Percentiles rank a stretch among this genome's conserved stretches.
phyloP scores from a whole-genome alignment of 345 rosid genomes.

The Gossypioides kirkii region DNA sequence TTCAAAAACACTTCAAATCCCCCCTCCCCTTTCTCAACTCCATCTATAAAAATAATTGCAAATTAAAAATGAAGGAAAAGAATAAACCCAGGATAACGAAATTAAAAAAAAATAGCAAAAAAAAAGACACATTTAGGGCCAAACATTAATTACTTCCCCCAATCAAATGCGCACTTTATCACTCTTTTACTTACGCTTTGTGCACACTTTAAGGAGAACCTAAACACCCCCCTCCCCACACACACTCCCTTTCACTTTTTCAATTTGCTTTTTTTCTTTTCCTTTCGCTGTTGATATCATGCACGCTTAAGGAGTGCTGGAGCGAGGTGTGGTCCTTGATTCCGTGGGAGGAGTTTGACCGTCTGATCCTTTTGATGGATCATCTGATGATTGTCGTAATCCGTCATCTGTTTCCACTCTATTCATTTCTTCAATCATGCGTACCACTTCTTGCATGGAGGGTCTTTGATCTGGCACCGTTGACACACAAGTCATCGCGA shows the following conservation, averaged over 20 bases:
- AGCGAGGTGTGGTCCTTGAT: constrained; percentile 60
- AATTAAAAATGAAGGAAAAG: neutral
- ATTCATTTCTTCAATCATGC: constrained; percentile 90
- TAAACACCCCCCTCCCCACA: neutral
- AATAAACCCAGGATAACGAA: neutral
- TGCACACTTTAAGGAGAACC: constrained; percentile 16
- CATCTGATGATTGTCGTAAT: constrained; percentile 84
- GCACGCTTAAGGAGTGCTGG: constrained; percentile 38
- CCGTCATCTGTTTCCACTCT: constrained; percentile 77
- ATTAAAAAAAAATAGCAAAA: neutral
- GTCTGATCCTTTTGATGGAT: constrained; percentile 92
- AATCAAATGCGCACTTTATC: constrained; percentile 24
- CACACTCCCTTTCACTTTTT: neutral
- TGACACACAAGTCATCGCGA: constrained; percentile 89
- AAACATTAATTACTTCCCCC: neutral
- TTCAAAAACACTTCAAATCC: constrained; percentile 24
- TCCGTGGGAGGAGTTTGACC: constrained; percentile 80
- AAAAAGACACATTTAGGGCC: constrained; percentile 13
- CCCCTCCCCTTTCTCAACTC: neutral
- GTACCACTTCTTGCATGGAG: constrained; percentile 67
- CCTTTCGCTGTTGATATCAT: neutral
- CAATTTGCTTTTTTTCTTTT: neutral
- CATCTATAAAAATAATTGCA: constrained; percentile 26
- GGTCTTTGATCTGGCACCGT: constrained; percentile 92
- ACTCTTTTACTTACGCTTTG: constrained; percentile 27